Evolutionary conservation across 805 yeast species (phyloP), one percentile per base, ranked within the genome.

Genomic region (Hanseniaspora lindneri): DNA sequence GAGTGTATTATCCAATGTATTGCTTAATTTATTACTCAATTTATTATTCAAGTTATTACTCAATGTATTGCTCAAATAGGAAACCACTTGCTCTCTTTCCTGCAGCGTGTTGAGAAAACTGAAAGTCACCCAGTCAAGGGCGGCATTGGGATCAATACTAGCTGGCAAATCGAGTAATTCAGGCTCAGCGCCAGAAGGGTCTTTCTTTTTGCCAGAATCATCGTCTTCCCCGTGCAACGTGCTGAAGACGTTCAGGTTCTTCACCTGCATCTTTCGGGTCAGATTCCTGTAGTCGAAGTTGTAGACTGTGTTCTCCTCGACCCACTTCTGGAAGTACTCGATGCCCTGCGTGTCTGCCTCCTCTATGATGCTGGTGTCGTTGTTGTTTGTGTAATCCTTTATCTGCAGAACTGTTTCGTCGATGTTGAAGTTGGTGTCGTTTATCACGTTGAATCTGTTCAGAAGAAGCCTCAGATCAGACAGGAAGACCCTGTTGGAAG

Each of bases 81-180:
- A 28, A 7, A 44, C 4, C 2, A 44, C 30, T 16, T 37, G 24
- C 6, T 36, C 23, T 13, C n/a, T 20, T 29, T 44, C 32, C 5
- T 44, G 20, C 3, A 44, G n/a, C 17, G 23, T 44, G 20, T 44
- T 44, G 2, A 44, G 17, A 36, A 28, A 44, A 6, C 25, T 36
- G 17, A 44, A 44, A n/a, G 48, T 44, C n/a, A 44, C 19, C 48
- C 48, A 44, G 9, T 44, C 48, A 7, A 44, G 21, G 8, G 10
- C 13, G 28, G 36, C 20, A 10, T 44, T 20, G 19, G 37, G 36
- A 16, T 44, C 30, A 6, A 44, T 24, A 29, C 16, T 17, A 10
- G 28, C 30, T 3, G 48, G 41, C n/a, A 37, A 23, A 7, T 14
- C 19, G 6, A 16, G 8, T 4, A 16, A 5, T 17, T 33, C 14